phyloP scores from a whole-genome alignment of 129 eudicot species.

The Artemisia annua region DNA sequence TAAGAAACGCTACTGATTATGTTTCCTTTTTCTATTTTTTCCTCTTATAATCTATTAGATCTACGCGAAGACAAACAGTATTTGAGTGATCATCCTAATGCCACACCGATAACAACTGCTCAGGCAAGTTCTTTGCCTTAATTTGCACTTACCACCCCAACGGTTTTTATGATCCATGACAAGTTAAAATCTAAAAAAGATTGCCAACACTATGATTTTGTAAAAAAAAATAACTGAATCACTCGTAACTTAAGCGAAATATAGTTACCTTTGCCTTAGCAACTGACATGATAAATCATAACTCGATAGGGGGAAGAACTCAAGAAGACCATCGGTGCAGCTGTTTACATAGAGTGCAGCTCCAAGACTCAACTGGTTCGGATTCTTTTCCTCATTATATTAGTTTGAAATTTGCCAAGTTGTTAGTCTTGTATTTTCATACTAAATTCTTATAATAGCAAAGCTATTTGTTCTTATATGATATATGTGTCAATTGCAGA shows the following conservation, averaged over 20 bases:
- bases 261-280: not conserved
- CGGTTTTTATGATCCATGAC: not conserved
- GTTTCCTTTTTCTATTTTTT: not conserved
- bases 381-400: not conserved
- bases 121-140: slow-evolving; percentile 45
- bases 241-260: too few relatives aligned
- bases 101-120: slow-evolving; percentile 62
- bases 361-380: slow-evolving; percentile 81
- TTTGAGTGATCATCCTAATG: slow-evolving; percentile 76
- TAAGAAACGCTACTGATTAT: not conserved
- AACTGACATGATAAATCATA: not conserved
- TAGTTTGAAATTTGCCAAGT: not conserved
- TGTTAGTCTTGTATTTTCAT: not conserved
- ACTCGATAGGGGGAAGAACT: slow-evolving; percentile 66
- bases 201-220: too few relatives aligned
- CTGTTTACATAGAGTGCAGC: slow-evolving; percentile 70
- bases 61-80: slow-evolving; percentile 71
- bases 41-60: slow-evolving; percentile 32
- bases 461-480: not conserved
- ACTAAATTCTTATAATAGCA: too few relatives aligned
- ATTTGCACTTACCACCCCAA: slow-evolving; percentile 10
- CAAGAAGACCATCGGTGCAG: slow-evolving; percentile 71
- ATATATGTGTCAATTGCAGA: slow-evolving; percentile 34
- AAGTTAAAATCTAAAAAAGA: not conserved
- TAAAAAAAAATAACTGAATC: too few relatives aligned